Percentiles rank a stretch among this genome's conserved stretches.
Evolutionary conservation across 177 flowering plant species (phyloP).

Genomic region (Telopea speciosissima): DNA sequence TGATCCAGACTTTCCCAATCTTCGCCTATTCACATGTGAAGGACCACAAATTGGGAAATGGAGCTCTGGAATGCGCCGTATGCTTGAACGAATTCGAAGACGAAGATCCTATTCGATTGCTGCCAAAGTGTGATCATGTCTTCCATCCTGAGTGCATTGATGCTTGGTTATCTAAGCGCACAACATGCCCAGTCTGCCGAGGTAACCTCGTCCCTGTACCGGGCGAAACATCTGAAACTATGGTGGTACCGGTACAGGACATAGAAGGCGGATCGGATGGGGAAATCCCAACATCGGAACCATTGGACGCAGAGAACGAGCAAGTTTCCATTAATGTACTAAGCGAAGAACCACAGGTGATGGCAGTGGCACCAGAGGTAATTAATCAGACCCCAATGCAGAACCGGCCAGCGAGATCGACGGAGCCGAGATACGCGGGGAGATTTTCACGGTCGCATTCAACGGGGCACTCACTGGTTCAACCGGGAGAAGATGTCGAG

Average conservation of each 20-base stretch:
- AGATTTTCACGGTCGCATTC: slow-evolving; percentile 41
- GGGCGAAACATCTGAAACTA: slow-evolving; percentile 10
- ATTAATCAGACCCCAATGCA: background rate
- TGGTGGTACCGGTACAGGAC: background rate
- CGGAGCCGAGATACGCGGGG: slow-evolving; percentile 9
- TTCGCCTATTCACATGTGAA: slow-evolving; percentile 48
- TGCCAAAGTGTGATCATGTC: slow-evolving; percentile 59
- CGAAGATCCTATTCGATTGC: slow-evolving; percentile 44
- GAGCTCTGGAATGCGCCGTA: slow-evolving; percentile 54
- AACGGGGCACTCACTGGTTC: slow-evolving; percentile 44
- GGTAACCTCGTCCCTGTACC: slow-evolving; percentile 38
- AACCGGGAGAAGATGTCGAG: slow-evolving; percentile 30
- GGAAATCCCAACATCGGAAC: background rate
- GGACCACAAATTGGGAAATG: slow-evolving; percentile 38
- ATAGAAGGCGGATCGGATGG: background rate
- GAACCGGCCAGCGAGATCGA: no score
- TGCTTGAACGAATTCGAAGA: slow-evolving; percentile 64
- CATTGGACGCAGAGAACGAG: background rate
- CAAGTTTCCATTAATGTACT: background rate
- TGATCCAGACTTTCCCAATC: slow-evolving; percentile 47
- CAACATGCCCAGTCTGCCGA: slow-evolving; percentile 75
- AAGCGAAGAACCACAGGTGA: background rate
- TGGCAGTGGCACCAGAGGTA: slow-evolving; percentile 2
- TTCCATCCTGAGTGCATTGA: slow-evolving; percentile 64
- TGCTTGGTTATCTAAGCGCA: slow-evolving; percentile 48